These are phyloP conservation scores for Fusarium denticulatum DNA, from an alignment of 2,329 filamentous ascomycete genomes.

Conservation along the genomic window DNA sequence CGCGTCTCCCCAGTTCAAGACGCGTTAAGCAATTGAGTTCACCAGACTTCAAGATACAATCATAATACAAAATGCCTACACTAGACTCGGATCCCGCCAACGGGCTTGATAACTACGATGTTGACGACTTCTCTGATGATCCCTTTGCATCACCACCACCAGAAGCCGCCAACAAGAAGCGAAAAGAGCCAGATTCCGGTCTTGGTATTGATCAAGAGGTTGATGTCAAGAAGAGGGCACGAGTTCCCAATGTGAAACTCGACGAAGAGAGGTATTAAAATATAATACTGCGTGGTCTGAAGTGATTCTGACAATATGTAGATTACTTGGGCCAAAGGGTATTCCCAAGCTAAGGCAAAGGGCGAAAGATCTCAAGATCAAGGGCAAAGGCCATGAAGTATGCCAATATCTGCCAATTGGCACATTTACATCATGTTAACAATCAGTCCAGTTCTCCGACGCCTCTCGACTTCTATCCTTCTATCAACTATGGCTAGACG, in stretches of 20 bases:
- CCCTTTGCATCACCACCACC: constrained; percentile 60
- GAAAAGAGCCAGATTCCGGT: constrained; percentile 59
- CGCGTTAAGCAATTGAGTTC: constrained; percentile 21
- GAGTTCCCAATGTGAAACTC: constrained; percentile 80
- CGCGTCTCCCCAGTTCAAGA: constrained; percentile 35
- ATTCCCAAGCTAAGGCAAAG: constrained; percentile 83
- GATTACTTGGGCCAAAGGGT: constrained; percentile 83
- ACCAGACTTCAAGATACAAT: neutral
- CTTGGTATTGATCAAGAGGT: constrained; percentile 90
- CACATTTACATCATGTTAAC: neutral
- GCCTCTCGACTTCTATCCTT: constrained; percentile 83
- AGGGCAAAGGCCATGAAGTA: constrained; percentile 94
- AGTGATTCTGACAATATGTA: constrained; percentile 45
- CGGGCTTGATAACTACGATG: constrained; percentile 80
- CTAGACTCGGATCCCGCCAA: constrained; percentile 42
- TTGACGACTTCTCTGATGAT: constrained; percentile 62
- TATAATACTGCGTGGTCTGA: neutral
- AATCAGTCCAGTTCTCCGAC: constrained; percentile 77
- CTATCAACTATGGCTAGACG: constrained; percentile 97
- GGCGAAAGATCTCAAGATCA: constrained; percentile 78
- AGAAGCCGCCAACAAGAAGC: constrained; percentile 56
- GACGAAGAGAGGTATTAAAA: constrained; percentile 75
- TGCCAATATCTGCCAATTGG: neutral
- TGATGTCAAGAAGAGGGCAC: constrained; percentile 78
- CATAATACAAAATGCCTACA: constrained; percentile 7